Evolutionary conservation across 192 early-diverging fungal species (phyloP).

Genomic region (Coemansia nantahalensis): DNA sequence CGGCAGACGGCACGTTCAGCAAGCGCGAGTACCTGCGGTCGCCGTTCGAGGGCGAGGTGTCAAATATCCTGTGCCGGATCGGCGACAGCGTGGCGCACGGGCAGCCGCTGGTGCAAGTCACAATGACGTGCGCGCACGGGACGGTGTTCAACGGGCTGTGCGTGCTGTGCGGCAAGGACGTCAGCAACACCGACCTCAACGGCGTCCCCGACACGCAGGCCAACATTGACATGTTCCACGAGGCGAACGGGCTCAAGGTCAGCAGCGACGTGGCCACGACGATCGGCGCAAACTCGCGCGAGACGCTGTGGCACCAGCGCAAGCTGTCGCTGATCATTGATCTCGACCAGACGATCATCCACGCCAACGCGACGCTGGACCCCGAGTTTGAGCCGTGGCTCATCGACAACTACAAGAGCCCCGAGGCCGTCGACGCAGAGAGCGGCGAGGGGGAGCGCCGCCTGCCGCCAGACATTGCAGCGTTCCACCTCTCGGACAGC

Average conservation of each 20-base stretch:
- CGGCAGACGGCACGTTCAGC: slow-evolving; percentile 20
- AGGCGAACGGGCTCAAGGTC: slow-evolving; percentile 66
- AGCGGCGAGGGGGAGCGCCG: neutral
- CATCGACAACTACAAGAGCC: slow-evolving; percentile 40
- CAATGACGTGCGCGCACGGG: slow-evolving; percentile 68
- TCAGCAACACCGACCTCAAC: slow-evolving; percentile 39
- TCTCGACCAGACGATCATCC: slow-evolving; percentile 97
- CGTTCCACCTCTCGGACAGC: slow-evolving; percentile 71
- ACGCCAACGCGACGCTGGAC: slow-evolving; percentile 60
- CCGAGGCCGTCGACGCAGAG: no score
- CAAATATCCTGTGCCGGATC: neutral
- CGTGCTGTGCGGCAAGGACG: slow-evolving; percentile 74
- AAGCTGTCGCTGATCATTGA: slow-evolving; percentile 92
- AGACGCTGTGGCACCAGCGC: slow-evolving; percentile 59
- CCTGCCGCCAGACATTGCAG: slow-evolving; percentile 64
- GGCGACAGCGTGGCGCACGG: slow-evolving; percentile 26
- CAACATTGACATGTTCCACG: slow-evolving; percentile 77
- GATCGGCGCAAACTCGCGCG: slow-evolving; percentile 18
- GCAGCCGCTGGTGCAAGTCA: slow-evolving; percentile 25
- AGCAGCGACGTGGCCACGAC: slow-evolving; percentile 38
- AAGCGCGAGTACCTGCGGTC: slow-evolving; percentile 42
- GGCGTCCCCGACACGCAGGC: slow-evolving; percentile 58
- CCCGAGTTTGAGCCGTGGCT: slow-evolving; percentile 33
- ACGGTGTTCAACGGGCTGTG: slow-evolving; percentile 78
- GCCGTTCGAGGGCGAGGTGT: slow-evolving; percentile 39